phyloP scores from a whole-genome alignment of 1,284 basidiomycete species.

The Leccinum griseonigrum region DNA sequence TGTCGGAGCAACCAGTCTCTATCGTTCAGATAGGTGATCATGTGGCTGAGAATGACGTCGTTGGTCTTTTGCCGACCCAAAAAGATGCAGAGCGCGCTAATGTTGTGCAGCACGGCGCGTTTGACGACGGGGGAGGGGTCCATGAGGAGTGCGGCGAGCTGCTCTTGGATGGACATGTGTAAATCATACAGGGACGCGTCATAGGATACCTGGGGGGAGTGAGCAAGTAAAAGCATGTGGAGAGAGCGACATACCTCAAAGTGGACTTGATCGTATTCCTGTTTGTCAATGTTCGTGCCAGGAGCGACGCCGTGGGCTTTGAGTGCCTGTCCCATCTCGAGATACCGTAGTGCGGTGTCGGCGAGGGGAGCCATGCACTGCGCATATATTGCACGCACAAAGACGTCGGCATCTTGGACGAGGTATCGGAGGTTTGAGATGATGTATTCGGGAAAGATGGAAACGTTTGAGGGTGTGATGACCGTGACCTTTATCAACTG shows the following conservation, averaged over 20 bases:
- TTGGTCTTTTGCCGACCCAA: slow-evolving; percentile 92
- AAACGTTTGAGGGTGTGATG: slow-evolving; percentile 87
- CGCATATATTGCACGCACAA: slow-evolving; percentile 85
- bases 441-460: slow-evolving; percentile 91
- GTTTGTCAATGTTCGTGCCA: slow-evolving; percentile 44
- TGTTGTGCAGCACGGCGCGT: slow-evolving; percentile 73
- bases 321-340: slow-evolving; percentile 72
- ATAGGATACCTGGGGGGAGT: slow-evolving; percentile 70
- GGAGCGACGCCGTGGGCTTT: slow-evolving; percentile 71
- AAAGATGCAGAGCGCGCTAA: slow-evolving; percentile 89
- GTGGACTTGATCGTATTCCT: slow-evolving; percentile 67
- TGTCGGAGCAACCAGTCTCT: slow-evolving; percentile 89
- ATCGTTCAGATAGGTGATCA: slow-evolving; percentile 98
- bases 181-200: slow-evolving; percentile 85
- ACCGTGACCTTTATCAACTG: slow-evolving; percentile 84
- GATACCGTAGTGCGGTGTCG: slow-evolving; percentile 75
- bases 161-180: slow-evolving; percentile 84
- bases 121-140: slow-evolving; percentile 77
- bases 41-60: slow-evolving; percentile 93
- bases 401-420: slow-evolving; percentile 79
- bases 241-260: slow-evolving; percentile 54
- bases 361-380: slow-evolving; percentile 85
- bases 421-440: slow-evolving; percentile 88
- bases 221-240: slow-evolving; percentile 27
- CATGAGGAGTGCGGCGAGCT: slow-evolving; percentile 76